These are phyloP conservation scores for Trichosporon sp. DNA, from an alignment of 1,284 basidiomycete species.

Conservation along the genomic window DNA sequence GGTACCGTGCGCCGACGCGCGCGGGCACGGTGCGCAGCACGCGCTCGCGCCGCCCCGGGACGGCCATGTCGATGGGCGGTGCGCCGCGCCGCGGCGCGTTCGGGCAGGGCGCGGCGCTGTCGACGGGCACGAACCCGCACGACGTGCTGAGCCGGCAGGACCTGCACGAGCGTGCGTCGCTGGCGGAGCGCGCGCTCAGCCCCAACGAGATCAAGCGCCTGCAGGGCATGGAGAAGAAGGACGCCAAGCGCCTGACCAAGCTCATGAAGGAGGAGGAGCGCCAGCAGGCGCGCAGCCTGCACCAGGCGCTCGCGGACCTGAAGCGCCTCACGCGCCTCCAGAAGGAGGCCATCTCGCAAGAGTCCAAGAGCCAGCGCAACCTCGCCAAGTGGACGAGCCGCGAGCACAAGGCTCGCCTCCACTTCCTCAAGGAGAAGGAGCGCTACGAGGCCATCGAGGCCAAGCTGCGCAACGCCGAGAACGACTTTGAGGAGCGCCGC, in stretches of 20 bases:
- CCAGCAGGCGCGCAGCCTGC: conserved; percentile 43
- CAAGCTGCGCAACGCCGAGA: conserved; percentile 46
- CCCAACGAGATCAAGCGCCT: conserved; percentile 34
- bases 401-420: conserved; percentile 50
- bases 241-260: conserved; percentile 47
- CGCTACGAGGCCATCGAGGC: conserved; percentile 47
- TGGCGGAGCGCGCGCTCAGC: conserved; percentile 40
- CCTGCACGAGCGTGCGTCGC: conserved; percentile 44
- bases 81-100: conserved; percentile 45
- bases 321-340: conserved; percentile 46
- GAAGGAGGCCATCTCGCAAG: conserved; percentile 44
- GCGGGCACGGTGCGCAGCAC: conserved; percentile 17
- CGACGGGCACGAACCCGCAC: conserved; percentile 46
- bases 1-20: conserved; percentile 25
- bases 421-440: conserved; percentile 51
- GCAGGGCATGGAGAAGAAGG: conserved; percentile 46
- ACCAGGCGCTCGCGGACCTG: conserved; percentile 48
- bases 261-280: conserved; percentile 50
- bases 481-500: conserved; percentile 48
- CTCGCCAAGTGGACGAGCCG: conserved; percentile 47
- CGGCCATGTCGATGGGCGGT: conserved; percentile 13
- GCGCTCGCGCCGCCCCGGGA: not conserved
- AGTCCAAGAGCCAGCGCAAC: conserved; percentile 47
- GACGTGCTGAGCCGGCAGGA: conserved; percentile 46
- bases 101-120: conserved; percentile 43